Evolutionary conservation across 306 rosid species (phyloP).

Genomic region (Pterocarpus santalinus): DNA sequence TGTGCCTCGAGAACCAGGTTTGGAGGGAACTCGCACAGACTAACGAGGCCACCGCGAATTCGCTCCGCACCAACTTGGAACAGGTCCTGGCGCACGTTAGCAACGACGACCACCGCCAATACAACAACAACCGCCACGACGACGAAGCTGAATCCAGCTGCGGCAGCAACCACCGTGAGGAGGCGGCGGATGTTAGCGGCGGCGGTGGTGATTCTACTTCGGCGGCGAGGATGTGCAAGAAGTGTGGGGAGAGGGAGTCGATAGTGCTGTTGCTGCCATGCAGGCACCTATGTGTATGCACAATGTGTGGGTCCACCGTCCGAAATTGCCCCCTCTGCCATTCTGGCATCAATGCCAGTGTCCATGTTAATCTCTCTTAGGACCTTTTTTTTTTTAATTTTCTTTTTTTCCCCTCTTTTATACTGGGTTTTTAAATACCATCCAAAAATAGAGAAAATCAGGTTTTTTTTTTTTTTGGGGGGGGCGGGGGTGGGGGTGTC

Average conservation of each 20-base stretch:
- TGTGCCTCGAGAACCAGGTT: slow-evolving; percentile 70
- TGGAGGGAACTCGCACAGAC: slow-evolving; percentile 78
- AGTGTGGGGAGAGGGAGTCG: slow-evolving; percentile 69
- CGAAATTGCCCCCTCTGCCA: slow-evolving; percentile 73
- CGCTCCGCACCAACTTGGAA: slow-evolving; percentile 64
- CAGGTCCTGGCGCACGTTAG: slow-evolving; percentile 64
- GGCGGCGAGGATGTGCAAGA: slow-evolving; percentile 58
- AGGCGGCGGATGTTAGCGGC: background rate
- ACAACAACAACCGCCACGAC: background rate
- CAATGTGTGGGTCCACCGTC: slow-evolving; percentile 71
- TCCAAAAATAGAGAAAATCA: background rate
- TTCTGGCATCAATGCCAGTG: slow-evolving; percentile 66
- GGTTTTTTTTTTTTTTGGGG: background rate
- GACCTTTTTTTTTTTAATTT: background rate
- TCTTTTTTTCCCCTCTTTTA: background rate
- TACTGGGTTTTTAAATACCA: background rate
- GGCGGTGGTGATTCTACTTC: background rate
- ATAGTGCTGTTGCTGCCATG: slow-evolving; percentile 83
- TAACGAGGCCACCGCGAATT: slow-evolving; percentile 75
- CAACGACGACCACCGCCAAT: slow-evolving; percentile 27
- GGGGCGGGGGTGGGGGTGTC: background rate
- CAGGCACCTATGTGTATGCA: slow-evolving; percentile 85
- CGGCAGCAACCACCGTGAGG: slow-evolving; percentile 53
- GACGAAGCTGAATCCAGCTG: slow-evolving; percentile 68
- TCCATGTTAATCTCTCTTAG: slow-evolving; percentile 84